phyloP scores from a whole-genome alignment of 768 basidiomycete genomes.

The Tricholoma sp. region DNA sequence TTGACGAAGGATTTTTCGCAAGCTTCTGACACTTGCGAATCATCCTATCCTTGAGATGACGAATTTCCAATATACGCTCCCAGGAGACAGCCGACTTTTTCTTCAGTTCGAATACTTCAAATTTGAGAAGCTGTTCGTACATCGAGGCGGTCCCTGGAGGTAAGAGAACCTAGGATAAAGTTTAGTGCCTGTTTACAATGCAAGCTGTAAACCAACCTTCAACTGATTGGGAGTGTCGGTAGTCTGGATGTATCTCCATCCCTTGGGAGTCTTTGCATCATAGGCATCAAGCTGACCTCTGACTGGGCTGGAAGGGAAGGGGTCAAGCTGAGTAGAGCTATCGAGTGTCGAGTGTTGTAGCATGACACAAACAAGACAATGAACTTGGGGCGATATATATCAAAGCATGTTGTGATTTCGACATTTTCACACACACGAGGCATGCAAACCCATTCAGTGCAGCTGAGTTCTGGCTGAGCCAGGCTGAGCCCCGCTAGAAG shows the following conservation, averaged over 20 bases:
- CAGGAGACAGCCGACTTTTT: slow-evolving; percentile 54
- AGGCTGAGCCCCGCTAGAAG: neutral
- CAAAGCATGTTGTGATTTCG: slow-evolving; percentile 6
- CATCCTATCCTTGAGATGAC: slow-evolving; percentile 78
- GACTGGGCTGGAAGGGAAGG: slow-evolving; percentile 60
- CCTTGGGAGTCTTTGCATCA: slow-evolving; percentile 47
- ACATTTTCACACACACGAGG: slow-evolving; percentile 11
- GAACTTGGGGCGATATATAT: neutral
- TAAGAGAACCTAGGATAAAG: slow-evolving; percentile 50
- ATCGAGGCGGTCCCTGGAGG: slow-evolving; percentile 63
- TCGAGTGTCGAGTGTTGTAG: slow-evolving; percentile 10
- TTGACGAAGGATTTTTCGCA: slow-evolving; percentile 38
- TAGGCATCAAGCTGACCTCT: slow-evolving; percentile 73
- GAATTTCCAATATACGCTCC: slow-evolving; percentile 69
- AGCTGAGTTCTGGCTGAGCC: too few relatives aligned
- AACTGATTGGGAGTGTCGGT: slow-evolving; percentile 75
- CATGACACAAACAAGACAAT: slow-evolving; percentile 11
- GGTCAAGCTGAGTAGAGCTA: slow-evolving; percentile 35
- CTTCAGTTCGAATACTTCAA: slow-evolving; percentile 56
- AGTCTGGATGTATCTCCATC: slow-evolving; percentile 71
- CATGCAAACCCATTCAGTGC: neutral
- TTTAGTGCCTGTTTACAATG: neutral
- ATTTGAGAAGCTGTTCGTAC: slow-evolving; percentile 61
- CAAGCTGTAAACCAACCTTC: slow-evolving; percentile 39
- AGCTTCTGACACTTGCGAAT: slow-evolving; percentile 72